Evolutionary conservation across 805 yeast genomes (phyloP).

Genomic region (Ogataea dorogensis): DNA sequence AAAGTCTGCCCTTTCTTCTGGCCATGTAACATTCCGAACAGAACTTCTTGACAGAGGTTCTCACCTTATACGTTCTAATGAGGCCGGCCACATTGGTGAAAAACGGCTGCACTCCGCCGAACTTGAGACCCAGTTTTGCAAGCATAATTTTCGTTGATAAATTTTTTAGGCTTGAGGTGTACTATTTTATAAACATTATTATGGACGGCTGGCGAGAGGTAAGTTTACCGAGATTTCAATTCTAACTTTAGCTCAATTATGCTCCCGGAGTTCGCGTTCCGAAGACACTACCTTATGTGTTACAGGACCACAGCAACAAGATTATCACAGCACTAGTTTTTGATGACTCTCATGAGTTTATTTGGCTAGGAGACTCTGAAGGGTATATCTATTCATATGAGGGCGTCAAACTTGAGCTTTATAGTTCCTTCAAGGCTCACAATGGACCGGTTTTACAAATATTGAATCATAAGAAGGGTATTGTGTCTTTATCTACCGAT

Average conservation of each 20-base stretch:
- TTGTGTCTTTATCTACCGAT: constrained; percentile 53
- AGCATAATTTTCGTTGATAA: constrained; percentile 20
- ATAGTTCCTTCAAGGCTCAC: constrained; percentile 58
- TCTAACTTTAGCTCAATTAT: constrained; percentile 32
- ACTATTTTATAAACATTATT: constrained; percentile 1
- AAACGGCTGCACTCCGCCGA: constrained; percentile 20
- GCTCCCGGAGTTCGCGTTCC: constrained; percentile 29
- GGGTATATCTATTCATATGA: constrained; percentile 47
- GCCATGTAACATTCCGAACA: constrained; percentile 91
- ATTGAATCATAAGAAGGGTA: constrained; percentile 54
- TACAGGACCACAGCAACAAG: constrained; percentile 21
- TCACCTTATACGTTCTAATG: constrained; percentile 80
- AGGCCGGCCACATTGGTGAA: constrained; percentile 19
- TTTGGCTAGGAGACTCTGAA: constrained; percentile 80
- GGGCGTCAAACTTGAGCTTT: constrained; percentile 50
- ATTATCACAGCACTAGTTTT: constrained; percentile 43
- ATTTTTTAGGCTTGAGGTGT: constrained; percentile 12
- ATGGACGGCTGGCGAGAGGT: constrained; percentile 57
- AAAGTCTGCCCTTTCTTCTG: constrained; percentile 91
- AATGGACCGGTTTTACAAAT: constrained; percentile 49
- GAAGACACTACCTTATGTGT: constrained; percentile 20
- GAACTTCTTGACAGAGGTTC: constrained; percentile 89
- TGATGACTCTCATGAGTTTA: constrained; percentile 69
- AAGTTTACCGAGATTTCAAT: constrained; percentile 22
- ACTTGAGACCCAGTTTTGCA: constrained; percentile 28